Evolutionary conservation across 2,329 filamentous ascomycete genomes (phyloP), one percentile per base, ranked within the genome.

Genomic region (Stemphylium vesicarium): DNA sequence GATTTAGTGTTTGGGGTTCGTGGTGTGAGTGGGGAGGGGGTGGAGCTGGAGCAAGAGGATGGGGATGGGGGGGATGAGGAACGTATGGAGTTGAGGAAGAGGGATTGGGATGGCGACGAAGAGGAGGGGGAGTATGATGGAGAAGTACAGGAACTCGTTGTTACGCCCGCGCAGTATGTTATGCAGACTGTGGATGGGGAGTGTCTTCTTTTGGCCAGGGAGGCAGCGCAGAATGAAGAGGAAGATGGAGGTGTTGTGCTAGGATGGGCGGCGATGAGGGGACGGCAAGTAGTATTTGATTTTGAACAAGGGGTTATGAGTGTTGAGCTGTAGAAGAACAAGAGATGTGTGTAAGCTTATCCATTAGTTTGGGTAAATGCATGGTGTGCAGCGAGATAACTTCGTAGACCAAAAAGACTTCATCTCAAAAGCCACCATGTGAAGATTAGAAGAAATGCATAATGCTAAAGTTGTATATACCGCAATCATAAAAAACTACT

Each of bases 181-280:
- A 8, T 62, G 12, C 37, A 58, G 53, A 52, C 18, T 2, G 35
- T 47, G 22, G 46, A 52, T 4, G 63, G 51, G 5, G 50, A 44
- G 29, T 67, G 63, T 24, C 12, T 55, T 20, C 57, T 66, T 12
- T 20, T 66, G 11, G 62, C 43, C 2, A 51, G 49, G 32, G 55
- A 55, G 18, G 51, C 36, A n/a, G n/a, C n/a, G n/a, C n/a, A n/a
- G n/a, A n/a, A n/a, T 9, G 59, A 56, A 9, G 45, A 54, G 20
- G 20, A 16, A 8, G 11, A n/a, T 2, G 43, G 43, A 4, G 24
- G 9, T 12, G 44, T 59, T 12, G 42, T 45, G 11, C 44, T 67
- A 22, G 63, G 64, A 3, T 67, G 63, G 61, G 63, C 63, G 8
- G 63, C 60, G 8, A 36, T 65, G 11, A 55, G 62, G 22, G 64